phyloP scores from a whole-genome alignment of 2,329 filamentous ascomycete genomes.

The Ophiosphaerella narmari region DNA sequence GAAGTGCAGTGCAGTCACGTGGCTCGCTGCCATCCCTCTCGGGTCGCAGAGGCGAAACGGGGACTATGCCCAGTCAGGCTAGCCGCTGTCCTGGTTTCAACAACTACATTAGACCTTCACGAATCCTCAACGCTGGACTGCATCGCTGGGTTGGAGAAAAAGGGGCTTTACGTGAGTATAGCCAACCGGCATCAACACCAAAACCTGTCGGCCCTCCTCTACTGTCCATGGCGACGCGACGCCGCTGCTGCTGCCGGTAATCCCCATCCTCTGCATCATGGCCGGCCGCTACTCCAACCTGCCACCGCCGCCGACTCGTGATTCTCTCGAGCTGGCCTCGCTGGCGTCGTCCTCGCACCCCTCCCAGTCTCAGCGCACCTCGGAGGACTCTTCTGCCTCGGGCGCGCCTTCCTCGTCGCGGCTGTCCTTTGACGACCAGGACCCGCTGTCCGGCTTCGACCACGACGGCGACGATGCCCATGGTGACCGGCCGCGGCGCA shows the following conservation, averaged over 20 bases:
- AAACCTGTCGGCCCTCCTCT: background rate
- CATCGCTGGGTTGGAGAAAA: background rate
- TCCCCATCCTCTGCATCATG: conserved; percentile 33
- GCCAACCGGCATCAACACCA: background rate
- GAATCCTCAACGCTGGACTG: background rate
- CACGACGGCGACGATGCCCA: conserved; percentile 52
- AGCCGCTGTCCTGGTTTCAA: conserved; percentile 17
- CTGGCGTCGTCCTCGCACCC: conserved; percentile 81
- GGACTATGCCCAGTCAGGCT: conserved; percentile 25
- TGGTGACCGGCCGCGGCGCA: conserved; percentile 50
- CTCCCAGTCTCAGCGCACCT: conserved; percentile 66
- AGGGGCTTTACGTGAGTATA: background rate
- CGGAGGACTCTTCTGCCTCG: conserved; percentile 74
- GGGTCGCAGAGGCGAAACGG: conserved; percentile 8
- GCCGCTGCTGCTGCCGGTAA: conserved; percentile 19
- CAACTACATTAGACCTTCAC: conserved; percentile 19
- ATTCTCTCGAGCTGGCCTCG: conserved; percentile 95
- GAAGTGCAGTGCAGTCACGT: too few species aligned
- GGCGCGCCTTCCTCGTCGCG: conserved; percentile 91
- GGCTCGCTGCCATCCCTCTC: too few species aligned
- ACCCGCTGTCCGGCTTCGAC: conserved; percentile 67
- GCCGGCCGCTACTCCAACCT: conserved; percentile 45
- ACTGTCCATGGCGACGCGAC: conserved; percentile 32
- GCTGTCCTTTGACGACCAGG: conserved; percentile 84
- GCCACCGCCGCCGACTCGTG: conserved; percentile 62